Evolutionary conservation across 1,139 yeast species (phyloP).

Genomic region (Lodderomyces beijingensis): DNA sequence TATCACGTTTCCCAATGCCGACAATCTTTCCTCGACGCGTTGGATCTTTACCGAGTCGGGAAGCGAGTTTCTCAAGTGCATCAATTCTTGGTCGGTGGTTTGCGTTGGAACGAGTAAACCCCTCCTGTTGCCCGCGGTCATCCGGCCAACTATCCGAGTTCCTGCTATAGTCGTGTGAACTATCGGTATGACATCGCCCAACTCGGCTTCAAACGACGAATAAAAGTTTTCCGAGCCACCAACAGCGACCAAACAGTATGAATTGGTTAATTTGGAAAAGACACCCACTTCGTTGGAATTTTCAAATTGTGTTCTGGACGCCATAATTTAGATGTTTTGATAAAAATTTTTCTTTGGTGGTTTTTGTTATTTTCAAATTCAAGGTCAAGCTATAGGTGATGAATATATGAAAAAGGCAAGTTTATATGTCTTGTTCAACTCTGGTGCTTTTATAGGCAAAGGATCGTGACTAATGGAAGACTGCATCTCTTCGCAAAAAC

Average conservation of each 20-base stretch:
- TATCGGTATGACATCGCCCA: constrained; percentile 94
- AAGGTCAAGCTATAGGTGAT: too few species aligned
- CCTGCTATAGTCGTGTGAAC: constrained; percentile 98
- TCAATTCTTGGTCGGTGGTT: constrained; percentile 98
- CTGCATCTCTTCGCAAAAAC: too few species aligned
- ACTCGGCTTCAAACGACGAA: constrained; percentile 95
- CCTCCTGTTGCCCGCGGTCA: constrained; percentile 98
- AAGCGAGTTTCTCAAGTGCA: constrained; percentile 93
- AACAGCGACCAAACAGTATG: constrained; percentile 92
- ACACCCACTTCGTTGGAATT: constrained; percentile 99
- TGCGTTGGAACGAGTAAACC: constrained; percentile 96
- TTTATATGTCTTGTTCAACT: too few species aligned
- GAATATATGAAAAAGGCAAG: too few species aligned
- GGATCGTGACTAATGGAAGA: too few species aligned
- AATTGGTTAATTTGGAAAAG: constrained; percentile 91
- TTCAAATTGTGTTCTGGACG: constrained; percentile 71
- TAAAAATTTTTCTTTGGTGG: too few species aligned
- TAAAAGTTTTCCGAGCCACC: constrained; percentile 98
- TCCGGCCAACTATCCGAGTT: constrained; percentile 94
- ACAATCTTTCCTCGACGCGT: constrained; percentile 94
- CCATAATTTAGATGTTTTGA: constrained; percentile 23
- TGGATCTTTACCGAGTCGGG: constrained; percentile 97
- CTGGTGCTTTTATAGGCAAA: too few species aligned
- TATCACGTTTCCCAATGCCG: constrained; percentile 96
- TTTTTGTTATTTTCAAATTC: too few species aligned